Evolutionary conservation across 164 flowering plant genomes (phyloP).

Genomic region (Vitis rupestris): DNA sequence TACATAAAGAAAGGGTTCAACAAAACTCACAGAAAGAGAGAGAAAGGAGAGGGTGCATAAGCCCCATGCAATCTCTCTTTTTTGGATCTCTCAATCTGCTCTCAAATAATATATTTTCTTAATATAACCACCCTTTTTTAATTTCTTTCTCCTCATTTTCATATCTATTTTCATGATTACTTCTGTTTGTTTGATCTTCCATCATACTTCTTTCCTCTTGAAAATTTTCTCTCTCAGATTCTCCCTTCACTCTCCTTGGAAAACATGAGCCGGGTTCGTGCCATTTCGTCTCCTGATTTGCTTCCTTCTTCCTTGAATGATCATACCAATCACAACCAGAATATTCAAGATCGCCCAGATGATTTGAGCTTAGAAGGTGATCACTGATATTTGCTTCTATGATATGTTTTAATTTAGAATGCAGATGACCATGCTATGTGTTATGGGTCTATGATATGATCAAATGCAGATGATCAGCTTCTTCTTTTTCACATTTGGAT

Average conservation of each 20-base stretch:
- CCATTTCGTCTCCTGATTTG: slow-evolving; percentile 36
- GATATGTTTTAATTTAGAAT: no score
- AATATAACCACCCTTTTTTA: background rate
- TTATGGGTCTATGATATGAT: no score
- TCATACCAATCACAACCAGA: no score
- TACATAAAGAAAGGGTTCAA: background rate
- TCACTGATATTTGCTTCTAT: no score
- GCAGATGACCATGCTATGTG: no score
- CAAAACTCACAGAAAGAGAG: background rate
- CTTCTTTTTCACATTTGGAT: no score
- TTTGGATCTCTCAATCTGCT: slow-evolving; percentile 23
- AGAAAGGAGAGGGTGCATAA: slow-evolving; percentile 13
- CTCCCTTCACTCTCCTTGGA: background rate
- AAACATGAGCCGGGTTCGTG: slow-evolving; percentile 29
- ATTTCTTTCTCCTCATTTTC: background rate
- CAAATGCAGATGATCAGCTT: no score
- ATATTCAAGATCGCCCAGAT: slow-evolving; percentile 8
- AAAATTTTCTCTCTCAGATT: background rate
- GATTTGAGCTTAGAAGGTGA: slow-evolving; percentile 37
- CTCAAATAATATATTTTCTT: background rate
- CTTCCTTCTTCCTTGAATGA: slow-evolving; percentile 5
- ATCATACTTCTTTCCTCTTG: background rate
- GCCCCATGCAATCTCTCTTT: slow-evolving; percentile 20
- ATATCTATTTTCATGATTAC: background rate
- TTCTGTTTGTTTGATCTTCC: background rate